Conservation (phyloP, 441 rosid genomes). For the Bruguiera hainesii region DNA sequence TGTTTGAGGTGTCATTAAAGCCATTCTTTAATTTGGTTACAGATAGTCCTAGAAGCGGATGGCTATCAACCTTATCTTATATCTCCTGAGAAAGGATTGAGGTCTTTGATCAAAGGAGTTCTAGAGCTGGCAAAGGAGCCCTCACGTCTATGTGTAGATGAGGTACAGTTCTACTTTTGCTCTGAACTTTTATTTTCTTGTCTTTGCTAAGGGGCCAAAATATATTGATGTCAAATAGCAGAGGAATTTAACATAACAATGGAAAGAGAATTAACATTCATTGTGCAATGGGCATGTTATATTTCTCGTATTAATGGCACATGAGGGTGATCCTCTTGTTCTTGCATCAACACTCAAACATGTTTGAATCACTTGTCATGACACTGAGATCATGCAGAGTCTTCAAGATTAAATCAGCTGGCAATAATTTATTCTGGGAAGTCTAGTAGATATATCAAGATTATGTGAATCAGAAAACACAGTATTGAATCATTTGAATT, state of each 20-base stretch:
- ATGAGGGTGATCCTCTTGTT: too few relatives aligned
- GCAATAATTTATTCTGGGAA: conserved; percentile 9
- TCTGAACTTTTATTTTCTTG: conserved; percentile 4
- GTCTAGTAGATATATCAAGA: neutral
- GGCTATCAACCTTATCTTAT: conserved; percentile 98
- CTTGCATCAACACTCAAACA: too few relatives aligned
- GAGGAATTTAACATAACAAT: neutral
- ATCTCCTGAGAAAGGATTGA: conserved; percentile 96
- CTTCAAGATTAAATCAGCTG: neutral
- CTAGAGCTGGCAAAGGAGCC: conserved; percentile 97
- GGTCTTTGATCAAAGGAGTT: conserved; percentile 89
- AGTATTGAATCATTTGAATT: neutral
- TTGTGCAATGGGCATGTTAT: too few relatives aligned
- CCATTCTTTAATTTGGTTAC: conserved; percentile 26
- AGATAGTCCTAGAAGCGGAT: conserved; percentile 95
- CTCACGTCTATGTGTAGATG: conserved; percentile 84
- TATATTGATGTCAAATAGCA: neutral
- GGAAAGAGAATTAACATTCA: too few relatives aligned
- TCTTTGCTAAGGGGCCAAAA: neutral
- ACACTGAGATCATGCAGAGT: too few relatives aligned
- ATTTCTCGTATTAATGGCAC: too few relatives aligned
- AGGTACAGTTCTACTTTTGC: conserved; percentile 42
- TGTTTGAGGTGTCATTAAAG: conserved; percentile 16
- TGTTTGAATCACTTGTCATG: too few relatives aligned
- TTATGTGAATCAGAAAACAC: neutral